Evolutionary conservation across 2,329 filamentous ascomycete genomes (phyloP).

Genomic region (Gaeumannomyces tritici): DNA sequence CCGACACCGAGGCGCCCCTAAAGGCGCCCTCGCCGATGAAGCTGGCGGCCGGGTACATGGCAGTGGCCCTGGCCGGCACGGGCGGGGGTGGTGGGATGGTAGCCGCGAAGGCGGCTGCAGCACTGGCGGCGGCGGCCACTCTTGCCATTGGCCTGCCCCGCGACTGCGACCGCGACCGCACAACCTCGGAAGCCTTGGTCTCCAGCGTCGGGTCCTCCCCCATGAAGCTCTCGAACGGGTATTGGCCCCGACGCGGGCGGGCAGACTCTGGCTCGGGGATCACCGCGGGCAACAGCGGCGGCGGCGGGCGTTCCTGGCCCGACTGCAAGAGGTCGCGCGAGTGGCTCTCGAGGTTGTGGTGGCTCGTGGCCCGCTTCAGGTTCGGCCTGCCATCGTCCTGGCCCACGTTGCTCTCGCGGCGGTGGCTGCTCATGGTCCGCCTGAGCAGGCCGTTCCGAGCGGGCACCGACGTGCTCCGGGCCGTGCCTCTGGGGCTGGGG

Average conservation of each 20-base stretch:
- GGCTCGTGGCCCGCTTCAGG: not conserved
- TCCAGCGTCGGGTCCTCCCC: not conserved
- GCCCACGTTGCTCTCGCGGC: not conserved
- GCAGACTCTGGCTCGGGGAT: not conserved
- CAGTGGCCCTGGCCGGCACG: not conserved
- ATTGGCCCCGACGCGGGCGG: not conserved
- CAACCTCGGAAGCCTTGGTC: not conserved
- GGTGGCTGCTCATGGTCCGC: not conserved
- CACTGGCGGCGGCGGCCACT: not conserved
- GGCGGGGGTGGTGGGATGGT: not conserved
- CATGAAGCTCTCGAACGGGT: not conserved
- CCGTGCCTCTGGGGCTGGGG: not conserved
- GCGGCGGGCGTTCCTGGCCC: too few species aligned
- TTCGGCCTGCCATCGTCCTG: not conserved
- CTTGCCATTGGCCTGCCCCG: not conserved
- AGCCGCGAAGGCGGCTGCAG: not conserved
- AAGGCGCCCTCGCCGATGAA: not conserved
- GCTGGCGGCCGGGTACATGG: not conserved
- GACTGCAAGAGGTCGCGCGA: too few species aligned
- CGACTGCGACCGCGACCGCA: not conserved
- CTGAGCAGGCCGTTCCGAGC: not conserved
- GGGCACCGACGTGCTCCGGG: too few species aligned
- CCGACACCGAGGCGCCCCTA: not conserved
- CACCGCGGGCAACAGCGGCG: not conserved
- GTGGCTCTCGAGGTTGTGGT: not conserved